Base-by-base conservation (phyloP, 306 rosid species). In the Pueraria montana region DNA sequence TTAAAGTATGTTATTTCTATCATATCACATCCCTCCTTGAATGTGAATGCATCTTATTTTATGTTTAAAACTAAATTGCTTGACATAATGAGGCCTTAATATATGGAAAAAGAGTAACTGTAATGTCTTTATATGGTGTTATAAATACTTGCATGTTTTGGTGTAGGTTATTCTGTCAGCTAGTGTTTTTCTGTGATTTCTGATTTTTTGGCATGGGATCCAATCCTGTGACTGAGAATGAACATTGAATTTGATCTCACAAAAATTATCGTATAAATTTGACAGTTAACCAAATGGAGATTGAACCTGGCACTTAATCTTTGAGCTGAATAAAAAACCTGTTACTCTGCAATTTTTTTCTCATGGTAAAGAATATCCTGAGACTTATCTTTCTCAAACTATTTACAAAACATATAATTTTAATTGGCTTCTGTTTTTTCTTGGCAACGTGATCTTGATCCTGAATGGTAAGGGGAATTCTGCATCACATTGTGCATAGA, bases 401-500 rank as follows among this genome's bases (percentile, higher is more conserved):
- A 80, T 24, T 45, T 53, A 43, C 30, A 45, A 14, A 77, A 63
- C 34, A 38, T 6, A 40, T 40, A 27, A n/a, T 67, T 73, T 79
- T 65, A 16, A 32, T 74, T 58, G 48, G 53, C 50, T 64, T 82
- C 34, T 69, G 52, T 76, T 30, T 75, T 68, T 62, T n/a, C 48
- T 24, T 76, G 26, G 83, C 67, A 58, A 68, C 49, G 53, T 46
- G 62, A 77, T 52, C 53, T 70, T 85, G 80, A 62, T 78, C 42
- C 50, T 42, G n/a, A 36, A 40, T 73, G 76, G 4, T 72, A 18
- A 24, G 17, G 34, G 34, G 46, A 62, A 43, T 16, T 43, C 34
- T 77, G 65, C 34, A n/a, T 81, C 23, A 42, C 3, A 3, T 8
- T 42, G 45, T 13, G 11, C 53, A 49, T 61, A 11, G 26, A 71